Evolutionary conservation across 179 eudicot genomes (phyloP), one percentile per base, ranked within the genome.

Genomic region (Carnegiea gigantea): DNA sequence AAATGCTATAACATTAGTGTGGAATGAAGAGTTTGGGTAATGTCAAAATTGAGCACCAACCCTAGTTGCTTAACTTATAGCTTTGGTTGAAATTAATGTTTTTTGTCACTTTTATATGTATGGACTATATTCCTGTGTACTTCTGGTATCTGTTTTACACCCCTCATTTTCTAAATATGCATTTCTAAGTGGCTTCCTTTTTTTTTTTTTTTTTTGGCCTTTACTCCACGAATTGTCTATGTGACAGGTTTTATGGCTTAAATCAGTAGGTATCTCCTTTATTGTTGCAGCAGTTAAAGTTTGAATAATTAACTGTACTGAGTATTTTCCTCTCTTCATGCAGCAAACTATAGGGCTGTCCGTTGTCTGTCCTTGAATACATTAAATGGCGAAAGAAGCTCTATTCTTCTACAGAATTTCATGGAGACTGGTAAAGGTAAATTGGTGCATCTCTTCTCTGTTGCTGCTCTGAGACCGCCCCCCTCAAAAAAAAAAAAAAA

Each of bases 331-430:
- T 48, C 6, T 28, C 20, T 75, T 24, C 73, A 51, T 90, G 87
- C 91, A 96, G 99, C 99, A 70, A 96, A 96, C 79, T 96, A 96
- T 84, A 95, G 88, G 85, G 99, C 99, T 76, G 99, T 96, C 53
- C 87, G 90, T 76, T 92, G 93, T 85, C 95, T 96, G 73, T 90
- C 94, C 53, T 84, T 96, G 65, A 88, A 88, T 74, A 89, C 98
- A 59, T 86, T 96, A 83, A 96, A 96, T 78, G 87, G 91, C 80
- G 93, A 93, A 91, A 89, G 99, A 83, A 88, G 93, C 89, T 94
- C 96, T 73, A 88, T 92, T 82, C 89, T 96, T 78, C 83, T 94
- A 81, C 89, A 85, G 54, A 93, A 90, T 89, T 96, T 90, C 87
- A 85, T 94, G 91, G 75, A 91, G 86, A 92, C 92, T 81, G 98